Percentiles rank a stretch among this genome's conserved stretches.
These are phyloP conservation scores for Boletales sp. DNA, from an alignment of 768 basidiomycete genomes.

Conservation along the genomic window DNA sequence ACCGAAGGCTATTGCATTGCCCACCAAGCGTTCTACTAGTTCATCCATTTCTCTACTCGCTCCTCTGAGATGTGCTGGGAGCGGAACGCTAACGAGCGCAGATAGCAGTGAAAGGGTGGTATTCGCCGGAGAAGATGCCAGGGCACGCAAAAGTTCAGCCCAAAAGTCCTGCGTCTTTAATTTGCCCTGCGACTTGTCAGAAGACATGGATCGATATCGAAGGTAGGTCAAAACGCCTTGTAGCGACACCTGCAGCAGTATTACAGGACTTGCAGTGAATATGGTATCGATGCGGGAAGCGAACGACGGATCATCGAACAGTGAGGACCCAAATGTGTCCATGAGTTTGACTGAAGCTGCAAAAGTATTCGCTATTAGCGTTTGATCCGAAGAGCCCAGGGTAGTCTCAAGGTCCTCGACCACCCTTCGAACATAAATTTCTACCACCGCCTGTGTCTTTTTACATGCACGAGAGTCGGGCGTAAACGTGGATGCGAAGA, in stretches of 20 bases:
- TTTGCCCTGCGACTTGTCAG: constrained; percentile 6
- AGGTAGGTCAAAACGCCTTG: constrained; percentile 53
- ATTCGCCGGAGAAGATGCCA: constrained; percentile 33
- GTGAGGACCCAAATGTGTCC: constrained; percentile 45
- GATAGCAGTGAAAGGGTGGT: constrained; percentile 39
- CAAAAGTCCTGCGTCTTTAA: constrained; percentile 17
- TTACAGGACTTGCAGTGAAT: constrained; percentile 35
- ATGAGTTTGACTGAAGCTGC: constrained; percentile 39
- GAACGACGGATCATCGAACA: constrained; percentile 45
- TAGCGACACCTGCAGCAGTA: constrained; percentile 40
- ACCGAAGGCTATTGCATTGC: neutral
- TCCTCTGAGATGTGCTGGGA: constrained; percentile 48
- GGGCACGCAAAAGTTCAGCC: constrained; percentile 37
- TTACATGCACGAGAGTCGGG: constrained; percentile 12
- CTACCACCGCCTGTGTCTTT: constrained; percentile 9
- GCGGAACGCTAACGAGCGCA: constrained; percentile 33
- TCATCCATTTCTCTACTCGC: constrained; percentile 42
- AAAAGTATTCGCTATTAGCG: constrained; percentile 11
- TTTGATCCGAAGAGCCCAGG: constrained; percentile 5
- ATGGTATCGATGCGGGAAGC: constrained; percentile 44
- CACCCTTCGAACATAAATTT: constrained; percentile 12
- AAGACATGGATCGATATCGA: constrained; percentile 12
- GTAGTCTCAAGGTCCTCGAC: constrained; percentile 25
- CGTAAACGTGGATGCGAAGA: constrained; percentile 38
- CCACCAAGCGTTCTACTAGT: constrained; percentile 29